Evolutionary conservation across 108 stramenopile genomes (phyloP).

Genomic region (Nitzschia palea): DNA sequence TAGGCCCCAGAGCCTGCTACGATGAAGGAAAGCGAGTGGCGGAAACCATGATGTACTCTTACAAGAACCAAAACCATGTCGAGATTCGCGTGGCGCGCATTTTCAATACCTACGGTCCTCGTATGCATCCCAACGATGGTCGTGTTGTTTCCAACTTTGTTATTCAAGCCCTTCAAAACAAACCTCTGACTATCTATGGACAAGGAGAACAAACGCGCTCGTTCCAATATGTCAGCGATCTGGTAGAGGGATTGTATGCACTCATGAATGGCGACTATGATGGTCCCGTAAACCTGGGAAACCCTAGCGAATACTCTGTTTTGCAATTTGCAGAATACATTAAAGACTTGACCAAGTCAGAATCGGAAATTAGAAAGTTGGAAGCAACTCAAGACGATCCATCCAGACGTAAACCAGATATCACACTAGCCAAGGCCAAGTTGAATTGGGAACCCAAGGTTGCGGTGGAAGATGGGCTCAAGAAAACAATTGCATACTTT

Average conservation of each 20-base stretch:
- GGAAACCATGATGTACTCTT: conserved; percentile 99
- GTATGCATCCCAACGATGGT: conserved; percentile 99
- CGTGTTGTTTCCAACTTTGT: conserved; percentile 99
- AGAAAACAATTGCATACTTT: conserved; percentile 95
- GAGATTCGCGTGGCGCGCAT: conserved; percentile 98
- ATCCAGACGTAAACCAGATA: conserved; percentile 92
- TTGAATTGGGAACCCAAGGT: conserved; percentile 93
- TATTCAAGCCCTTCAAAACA: conserved; percentile 95
- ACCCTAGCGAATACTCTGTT: conserved; percentile 97
- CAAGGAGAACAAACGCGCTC: conserved; percentile 95
- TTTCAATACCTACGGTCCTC: conserved; percentile 99
- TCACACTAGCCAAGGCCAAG: conserved; percentile 86
- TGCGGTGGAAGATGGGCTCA: conserved; percentile 81
- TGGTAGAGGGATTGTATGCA: conserved; percentile 95
- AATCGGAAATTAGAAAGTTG: conserved; percentile 73
- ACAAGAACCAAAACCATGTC: conserved; percentile 87
- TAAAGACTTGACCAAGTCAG: conserved; percentile 66
- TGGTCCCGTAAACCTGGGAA: conserved; percentile 96
- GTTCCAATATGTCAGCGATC: conserved; percentile 97
- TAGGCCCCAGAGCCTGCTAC: conserved; percentile 98
- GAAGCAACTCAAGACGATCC: conserved; percentile 92
- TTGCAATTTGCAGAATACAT: conserved; percentile 88
- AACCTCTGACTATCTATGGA: conserved; percentile 97
- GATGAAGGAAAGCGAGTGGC: conserved; percentile 99
- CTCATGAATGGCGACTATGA: conserved; percentile 96